phyloP scores from a whole-genome alignment of 345 rosid genomes.

The Turritis glabra region DNA sequence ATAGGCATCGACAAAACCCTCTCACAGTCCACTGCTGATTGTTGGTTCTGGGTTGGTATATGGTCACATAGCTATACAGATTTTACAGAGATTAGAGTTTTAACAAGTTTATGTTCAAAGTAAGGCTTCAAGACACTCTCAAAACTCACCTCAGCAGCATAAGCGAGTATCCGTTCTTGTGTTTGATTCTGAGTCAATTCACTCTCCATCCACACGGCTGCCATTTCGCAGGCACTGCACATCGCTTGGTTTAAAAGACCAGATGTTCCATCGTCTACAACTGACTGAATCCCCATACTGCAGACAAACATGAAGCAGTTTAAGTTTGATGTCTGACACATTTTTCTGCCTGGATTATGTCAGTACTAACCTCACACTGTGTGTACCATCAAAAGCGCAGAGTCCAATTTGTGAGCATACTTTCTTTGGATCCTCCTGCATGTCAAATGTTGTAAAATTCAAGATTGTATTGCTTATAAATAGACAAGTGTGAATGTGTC shows the following conservation, averaged over 20 bases:
- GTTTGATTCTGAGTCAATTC: conserved; percentile 65
- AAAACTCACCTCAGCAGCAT: conserved; percentile 61
- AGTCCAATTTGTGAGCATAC: conserved; percentile 85
- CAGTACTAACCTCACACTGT: conserved; percentile 61
- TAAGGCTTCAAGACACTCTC: neutral
- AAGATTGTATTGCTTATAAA: conserved; percentile 7
- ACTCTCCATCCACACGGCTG: conserved; percentile 89
- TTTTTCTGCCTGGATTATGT: neutral
- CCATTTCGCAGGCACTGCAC: conserved; percentile 87
- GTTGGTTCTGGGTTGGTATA: conserved; percentile 84
- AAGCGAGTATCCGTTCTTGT: conserved; percentile 66
- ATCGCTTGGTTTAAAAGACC: conserved; percentile 48
- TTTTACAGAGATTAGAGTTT: conserved; percentile 1
- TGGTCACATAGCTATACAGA: conserved; percentile 71
- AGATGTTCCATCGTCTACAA: conserved; percentile 51
- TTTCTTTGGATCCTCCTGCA: conserved; percentile 63
- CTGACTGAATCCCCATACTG: conserved; percentile 74
- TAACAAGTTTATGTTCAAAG: neutral
- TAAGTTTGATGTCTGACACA: neutral
- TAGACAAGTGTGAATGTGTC: conserved; percentile 6
- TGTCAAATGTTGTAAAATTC: neutral
- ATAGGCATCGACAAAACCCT: conserved; percentile 66
- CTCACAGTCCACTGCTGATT: conserved; percentile 72
- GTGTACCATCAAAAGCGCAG: conserved; percentile 71
- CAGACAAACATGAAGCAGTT: conserved; percentile 12